Evolutionary conservation across 2,329 filamentous ascomycete genomes (phyloP).

Genomic region (Sclerotinia glacialis): DNA sequence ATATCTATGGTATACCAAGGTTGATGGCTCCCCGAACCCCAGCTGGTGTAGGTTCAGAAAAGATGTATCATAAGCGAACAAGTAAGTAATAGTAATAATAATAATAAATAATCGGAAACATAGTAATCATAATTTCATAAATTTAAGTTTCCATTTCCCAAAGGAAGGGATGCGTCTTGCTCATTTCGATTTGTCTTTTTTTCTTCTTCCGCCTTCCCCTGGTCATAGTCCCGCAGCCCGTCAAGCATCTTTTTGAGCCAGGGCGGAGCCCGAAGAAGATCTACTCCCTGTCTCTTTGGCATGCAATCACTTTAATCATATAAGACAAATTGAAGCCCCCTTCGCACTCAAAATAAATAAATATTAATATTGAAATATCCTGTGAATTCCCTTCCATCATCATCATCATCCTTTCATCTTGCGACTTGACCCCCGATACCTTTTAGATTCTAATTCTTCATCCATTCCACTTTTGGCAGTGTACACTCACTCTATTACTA

Average conservation of each 20-base stretch:
- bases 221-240: conserved; percentile 32
- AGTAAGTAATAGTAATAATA: conserved; percentile 3
- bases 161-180: conserved; percentile 21
- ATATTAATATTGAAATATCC: conserved; percentile 26
- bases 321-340: conserved; percentile 36
- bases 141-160: conserved; percentile 17
- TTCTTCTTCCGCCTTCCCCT: conserved; percentile 35
- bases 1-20: conserved; percentile 3
- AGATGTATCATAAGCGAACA: conserved; percentile 11
- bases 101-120: conserved; percentile 12
- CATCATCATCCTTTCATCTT: conserved; percentile 18
- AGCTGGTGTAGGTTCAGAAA: conserved; percentile 4
- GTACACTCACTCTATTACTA: conserved; percentile 8
- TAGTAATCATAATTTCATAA: conserved; percentile 21
- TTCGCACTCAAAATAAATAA: conserved; percentile 28
- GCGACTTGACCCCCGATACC: conserved; percentile 13
- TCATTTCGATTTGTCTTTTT: conserved; percentile 38
- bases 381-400: conserved; percentile 24
- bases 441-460: conserved; percentile 4
- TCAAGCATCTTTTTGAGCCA: conserved; percentile 26
- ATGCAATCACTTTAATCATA: conserved; percentile 35
- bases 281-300: conserved; percentile 32
- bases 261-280: conserved; percentile 30
- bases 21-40: conserved; percentile 20
- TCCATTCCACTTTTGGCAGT: conserved; percentile 5